Base-by-base conservation (phyloP, 23 red algal species). In the Chondrus crispus region DNA sequence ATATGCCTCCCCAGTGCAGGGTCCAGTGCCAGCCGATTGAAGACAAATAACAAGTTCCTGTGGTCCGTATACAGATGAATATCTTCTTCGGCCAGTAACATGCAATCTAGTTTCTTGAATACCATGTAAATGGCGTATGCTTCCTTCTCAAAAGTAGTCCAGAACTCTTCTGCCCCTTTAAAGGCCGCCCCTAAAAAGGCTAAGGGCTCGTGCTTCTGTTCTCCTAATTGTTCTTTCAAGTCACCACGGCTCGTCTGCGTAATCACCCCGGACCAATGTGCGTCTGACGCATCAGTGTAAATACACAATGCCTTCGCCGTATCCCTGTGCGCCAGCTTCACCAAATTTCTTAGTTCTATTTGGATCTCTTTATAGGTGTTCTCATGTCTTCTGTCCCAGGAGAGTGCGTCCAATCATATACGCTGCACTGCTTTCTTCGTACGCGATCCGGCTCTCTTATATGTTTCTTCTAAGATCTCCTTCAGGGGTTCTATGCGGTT, bases 111-210 rank as follows among this genome's bases (percentile, higher is more conserved):
- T 38, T 82, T 82, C n/a, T 51, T 50, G 44, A 82, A 82, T 35
- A 47, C 40, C 42, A 55, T 20, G 41, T 41, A 52, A 52, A 82
- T 60, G 26, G 78, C 88, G 47, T 74, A 91, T 4, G 20, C 75
- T 91, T 91, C 63, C 26, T 83, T 70, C 60, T 91, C 77, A 37
- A 41, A 82, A 28, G 78, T 63, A 41, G 40, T 57, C 71, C 71
- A 76, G 33, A 5, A 62, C 45, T 51, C 30, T 32, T 82, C 24
- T 58, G 78, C 46, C 33, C 30, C 30, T n/a, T 53, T 58, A 38
- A 60, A 82, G 8, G 45, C 63, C 4, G 12, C 35, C 24, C 45
- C 78, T 38, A 52, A 82, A 51, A 82, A 82, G 30, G 78, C 78
- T 28, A 82, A 60, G 29, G 78, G 78, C 42, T 82, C 48, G 52